A percentile compares a stretch with the other conserved stretches of the same genome.
Evolutionary conservation across 164 flowering plant genomes (phyloP).

Genomic region (Annona cherimola): DNA sequence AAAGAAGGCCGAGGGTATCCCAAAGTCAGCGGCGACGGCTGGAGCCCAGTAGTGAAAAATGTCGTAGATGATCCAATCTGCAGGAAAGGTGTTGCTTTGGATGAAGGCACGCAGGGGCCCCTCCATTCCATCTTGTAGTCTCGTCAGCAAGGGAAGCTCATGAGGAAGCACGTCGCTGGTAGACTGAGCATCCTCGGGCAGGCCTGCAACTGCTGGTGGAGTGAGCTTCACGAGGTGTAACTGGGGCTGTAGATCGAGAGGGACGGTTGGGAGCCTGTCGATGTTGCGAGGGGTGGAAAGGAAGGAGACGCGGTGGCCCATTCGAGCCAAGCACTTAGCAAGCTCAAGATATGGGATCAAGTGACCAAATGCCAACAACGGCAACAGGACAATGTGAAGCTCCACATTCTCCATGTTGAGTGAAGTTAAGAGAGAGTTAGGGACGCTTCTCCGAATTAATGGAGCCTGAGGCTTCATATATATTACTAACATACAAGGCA

Average conservation of each 20-base stretch:
- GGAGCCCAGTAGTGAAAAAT: slow-evolving; percentile 13
- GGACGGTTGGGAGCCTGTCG: slow-evolving; percentile 8
- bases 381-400: slow-evolving; percentile 6
- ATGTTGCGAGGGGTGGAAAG: slow-evolving; percentile 15
- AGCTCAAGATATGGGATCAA: slow-evolving; percentile 12
- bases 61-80: slow-evolving; percentile 24
- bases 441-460: too few species aligned
- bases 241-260: neutral
- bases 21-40: slow-evolving; percentile 2
- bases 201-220: slow-evolving; percentile 16
- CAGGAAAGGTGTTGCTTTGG: slow-evolving; percentile 5
- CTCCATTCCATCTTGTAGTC: slow-evolving; percentile 26
- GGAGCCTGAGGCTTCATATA: too few species aligned
- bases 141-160: slow-evolving; percentile 17
- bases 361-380: slow-evolving; percentile 13
- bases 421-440: too few species aligned
- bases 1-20: slow-evolving; percentile 7
- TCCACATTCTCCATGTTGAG: neutral
- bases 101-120: slow-evolving; percentile 8
- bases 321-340: slow-evolving; percentile 7
- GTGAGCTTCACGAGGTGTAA: slow-evolving; percentile 25
- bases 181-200: slow-evolving; percentile 40
- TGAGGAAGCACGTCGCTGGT: slow-evolving; percentile 27
- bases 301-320: slow-evolving; percentile 7
- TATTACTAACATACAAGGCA: too few species aligned